Base-by-base conservation (phyloP, 1,284 basidiomycete species). In the Cryptococcus sp. region DNA sequence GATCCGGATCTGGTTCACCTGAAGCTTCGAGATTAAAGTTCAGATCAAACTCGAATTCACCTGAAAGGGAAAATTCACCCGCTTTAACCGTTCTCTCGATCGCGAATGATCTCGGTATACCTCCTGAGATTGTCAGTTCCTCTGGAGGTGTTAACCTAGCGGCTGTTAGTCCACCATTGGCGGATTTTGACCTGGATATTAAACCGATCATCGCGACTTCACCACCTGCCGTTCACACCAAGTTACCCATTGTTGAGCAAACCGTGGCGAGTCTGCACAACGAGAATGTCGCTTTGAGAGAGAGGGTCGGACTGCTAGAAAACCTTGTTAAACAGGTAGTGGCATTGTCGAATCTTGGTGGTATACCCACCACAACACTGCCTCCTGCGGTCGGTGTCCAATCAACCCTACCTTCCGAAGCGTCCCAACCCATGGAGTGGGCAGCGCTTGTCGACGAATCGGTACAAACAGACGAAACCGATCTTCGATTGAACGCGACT, bases 301-400 rank as follows among this genome's bases (percentile, higher is more conserved):
- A 70, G 59, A 66, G 73, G 33, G 62, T 73, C 8, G 49, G 50
- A 15, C 58, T 69, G 34, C 63, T 75, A n/a, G 72, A 73, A 57
- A 65, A 64, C 56, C 65, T 75, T 23, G 68, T 73, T 55, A 71
- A 73, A 58, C 70, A 74, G 50, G 67, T 70, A 33, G 66, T 69
- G 11, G 67, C 68, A 8, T 58, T 70, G 34, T 70, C 71, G 41
- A 64, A 63, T 46, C 57, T 67, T 23, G 58, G 58, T 38, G 56
- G 55, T 34, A 32, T 41, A 15, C 50, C 51, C 55, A 50, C 51
- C 48, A 45, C 49, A 45, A 47, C 46, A 56, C 53, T 52, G 46
- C 35, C 53, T 36, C 8, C 23, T 30, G 10, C 44, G 44, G 13
- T 46, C 11, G 2, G 2, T 8, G 50, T 43, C 23, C 49, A 44